These are phyloP conservation scores for Coemansia sp. DNA, from an alignment of 192 early-diverging fungal genomes.

Conservation along the genomic window DNA sequence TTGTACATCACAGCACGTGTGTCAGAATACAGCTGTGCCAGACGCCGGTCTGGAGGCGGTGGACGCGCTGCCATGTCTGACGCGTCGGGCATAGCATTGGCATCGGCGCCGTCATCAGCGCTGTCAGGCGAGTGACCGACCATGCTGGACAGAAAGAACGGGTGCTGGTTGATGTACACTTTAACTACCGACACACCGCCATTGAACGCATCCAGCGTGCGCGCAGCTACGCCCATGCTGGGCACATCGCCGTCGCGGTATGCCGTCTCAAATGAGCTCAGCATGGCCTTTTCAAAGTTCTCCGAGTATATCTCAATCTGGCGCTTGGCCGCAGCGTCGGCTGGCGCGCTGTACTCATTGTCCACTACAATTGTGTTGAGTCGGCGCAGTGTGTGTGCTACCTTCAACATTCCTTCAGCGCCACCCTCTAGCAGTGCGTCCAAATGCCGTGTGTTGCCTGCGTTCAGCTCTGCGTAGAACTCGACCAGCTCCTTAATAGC, in stretches of 20 bases:
- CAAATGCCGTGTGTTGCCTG: slow-evolving; percentile 68
- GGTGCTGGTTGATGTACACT: slow-evolving; percentile 96
- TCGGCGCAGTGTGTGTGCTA: slow-evolving; percentile 80
- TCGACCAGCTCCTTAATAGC: slow-evolving; percentile 90
- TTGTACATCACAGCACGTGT: slow-evolving; percentile 76
- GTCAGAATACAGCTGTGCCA: slow-evolving; percentile 79
- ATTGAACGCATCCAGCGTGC: slow-evolving; percentile 89
- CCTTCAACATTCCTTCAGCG: slow-evolving; percentile 83
- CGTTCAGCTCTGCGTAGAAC: slow-evolving; percentile 90
- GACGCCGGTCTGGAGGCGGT: slow-evolving; percentile 66
- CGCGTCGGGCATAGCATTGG: slow-evolving; percentile 41
- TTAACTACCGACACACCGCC: slow-evolving; percentile 92
- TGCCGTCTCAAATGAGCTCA: slow-evolving; percentile 85
- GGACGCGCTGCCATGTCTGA: slow-evolving; percentile 53
- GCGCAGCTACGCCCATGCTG: slow-evolving; percentile 75
- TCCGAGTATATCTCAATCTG: slow-evolving; percentile 94
- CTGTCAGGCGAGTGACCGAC: slow-evolving; percentile 61
- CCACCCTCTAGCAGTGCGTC: slow-evolving; percentile 74
- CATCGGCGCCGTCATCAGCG: slow-evolving; percentile 48
- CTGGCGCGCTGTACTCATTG: slow-evolving; percentile 48
- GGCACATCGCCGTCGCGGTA: slow-evolving; percentile 72
- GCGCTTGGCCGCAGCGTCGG: slow-evolving; percentile 62
- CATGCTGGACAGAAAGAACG: slow-evolving; percentile 87
- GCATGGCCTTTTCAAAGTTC: slow-evolving; percentile 82
- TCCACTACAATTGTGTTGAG: slow-evolving; percentile 70